Percentiles rank a stretch among this genome's conserved stretches.
phyloP scores from a whole-genome alignment of 2,329 filamentous ascomycete species.

The Venturia nashicola region DNA sequence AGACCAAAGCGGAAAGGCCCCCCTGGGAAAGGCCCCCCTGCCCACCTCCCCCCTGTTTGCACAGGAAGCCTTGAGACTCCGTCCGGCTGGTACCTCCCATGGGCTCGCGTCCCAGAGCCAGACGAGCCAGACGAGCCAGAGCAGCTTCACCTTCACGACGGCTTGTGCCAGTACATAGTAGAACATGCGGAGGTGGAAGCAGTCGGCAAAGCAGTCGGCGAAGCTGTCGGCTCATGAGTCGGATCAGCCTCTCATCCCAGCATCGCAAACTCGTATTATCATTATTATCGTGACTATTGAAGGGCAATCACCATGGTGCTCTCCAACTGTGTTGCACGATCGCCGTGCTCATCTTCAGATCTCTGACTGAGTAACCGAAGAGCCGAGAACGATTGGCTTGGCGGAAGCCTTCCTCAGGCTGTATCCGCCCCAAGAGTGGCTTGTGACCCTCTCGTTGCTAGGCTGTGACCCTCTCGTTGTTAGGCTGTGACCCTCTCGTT shows the following conservation, averaged over 20 bases:
- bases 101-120: background rate
- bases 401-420: no score
- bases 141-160: background rate
- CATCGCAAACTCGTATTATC: background rate
- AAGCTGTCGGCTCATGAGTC: background rate
- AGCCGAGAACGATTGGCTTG: background rate
- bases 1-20: background rate
- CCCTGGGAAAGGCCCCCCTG: no score
- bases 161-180: background rate
- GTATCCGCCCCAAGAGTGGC: background rate
- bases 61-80: no score
- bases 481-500: background rate
- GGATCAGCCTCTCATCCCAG: background rate
- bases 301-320: no score
- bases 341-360: background rate
- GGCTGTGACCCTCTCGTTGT: background rate
- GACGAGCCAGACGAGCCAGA: no score
- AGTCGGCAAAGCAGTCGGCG: no score
- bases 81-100: background rate
- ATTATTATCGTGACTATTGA: background rate
- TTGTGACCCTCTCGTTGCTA: background rate
- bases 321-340: background rate
- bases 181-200: background rate
- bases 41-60: background rate
- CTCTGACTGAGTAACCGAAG: background rate